Base-by-base conservation (phyloP, 2,329 filamentous ascomycete species). In the Coniella vitis region DNA sequence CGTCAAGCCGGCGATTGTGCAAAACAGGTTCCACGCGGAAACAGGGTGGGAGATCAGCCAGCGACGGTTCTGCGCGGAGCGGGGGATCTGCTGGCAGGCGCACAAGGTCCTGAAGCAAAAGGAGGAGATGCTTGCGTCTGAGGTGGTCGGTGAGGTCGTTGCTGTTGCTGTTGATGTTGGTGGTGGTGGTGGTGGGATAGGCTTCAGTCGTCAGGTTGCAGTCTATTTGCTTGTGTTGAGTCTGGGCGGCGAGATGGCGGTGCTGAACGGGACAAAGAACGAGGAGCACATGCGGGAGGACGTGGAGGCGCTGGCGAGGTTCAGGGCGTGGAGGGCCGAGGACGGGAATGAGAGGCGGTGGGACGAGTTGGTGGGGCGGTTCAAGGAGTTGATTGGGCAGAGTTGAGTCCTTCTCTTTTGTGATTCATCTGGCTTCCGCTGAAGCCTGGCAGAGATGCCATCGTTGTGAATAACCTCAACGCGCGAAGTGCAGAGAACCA, bases 11-110 rank as follows among this genome's bases (percentile, higher is more conserved):
- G 70, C 75, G 1, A 75, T 90, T 1, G 82, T 90, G 4, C 87
- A 93, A 66, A 91, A 91, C 59, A 76, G 85, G 2, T 88, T 93
- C 65, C 77, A 83, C 59, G 65, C 68, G 1, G 65, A 68, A 2
- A 84, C 79, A 0, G 60, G 62, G 2, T 86, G 76, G 57, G 87
- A 90, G 8, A 37, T 37, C 4, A 12, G 14, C 1, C 32, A 20
- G n/a, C 21, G 34, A 21, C n/a, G 4, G 3, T 39, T 39, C 38
- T 39, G 38, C 14, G 20, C 4, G 17, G 20, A 39, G 12, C n/a
- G 25, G 20, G 38, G 19, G 7, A 25, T 22, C 12, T 1, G 13
- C 4, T 39, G 21, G 9, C 20, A 39, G 10, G 38, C 19, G 37
- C 37, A 38, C 37, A 21, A 38, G 19, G 37, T 39, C 9, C 20